Conservation (phyloP, 768 basidiomycete genomes). For the Mycena alexandri region DNA sequence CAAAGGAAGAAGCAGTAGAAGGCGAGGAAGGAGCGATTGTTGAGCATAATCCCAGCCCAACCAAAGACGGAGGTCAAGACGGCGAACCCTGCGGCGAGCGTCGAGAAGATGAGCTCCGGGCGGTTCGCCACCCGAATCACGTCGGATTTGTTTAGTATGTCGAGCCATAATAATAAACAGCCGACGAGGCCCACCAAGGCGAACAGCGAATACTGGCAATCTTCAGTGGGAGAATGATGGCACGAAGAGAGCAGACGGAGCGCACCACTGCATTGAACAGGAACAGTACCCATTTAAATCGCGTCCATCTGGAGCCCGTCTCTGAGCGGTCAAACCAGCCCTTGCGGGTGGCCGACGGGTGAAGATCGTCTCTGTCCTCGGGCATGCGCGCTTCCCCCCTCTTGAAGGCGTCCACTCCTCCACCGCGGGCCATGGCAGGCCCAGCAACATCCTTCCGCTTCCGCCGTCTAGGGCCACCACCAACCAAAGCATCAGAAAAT, state of each 20-base stretch:
- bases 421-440: slow-evolving; percentile 25
- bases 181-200: slow-evolving; percentile 11
- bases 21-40: slow-evolving; percentile 71
- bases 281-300: slow-evolving; percentile 34
- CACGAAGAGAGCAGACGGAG: not conserved
- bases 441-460: not conserved
- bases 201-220: slow-evolving; percentile 14
- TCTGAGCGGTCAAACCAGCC: slow-evolving; percentile 29
- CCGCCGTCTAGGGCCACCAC: slow-evolving; percentile 17
- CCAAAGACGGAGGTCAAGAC: slow-evolving; percentile 48
- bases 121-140: slow-evolving; percentile 49
- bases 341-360: not conserved
- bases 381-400: slow-evolving; percentile 32
- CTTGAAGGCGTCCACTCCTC: slow-evolving; percentile 30
- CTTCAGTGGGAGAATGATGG: not conserved
- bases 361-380: slow-evolving; percentile 31
- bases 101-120: slow-evolving; percentile 51
- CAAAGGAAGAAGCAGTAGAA: slow-evolving; percentile 83
- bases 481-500: slow-evolving; percentile 17
- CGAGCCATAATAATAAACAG: slow-evolving; percentile 25
- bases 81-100: slow-evolving; percentile 50
- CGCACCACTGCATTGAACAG: slow-evolving; percentile 27
- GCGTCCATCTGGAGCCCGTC: slow-evolving; percentile 25
- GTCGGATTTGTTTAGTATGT: slow-evolving; percentile 23
- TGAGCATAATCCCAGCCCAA: slow-evolving; percentile 44